Evolutionary conservation across 73 alveolate species (phyloP).

Genomic region (Stentor roeselii): DNA sequence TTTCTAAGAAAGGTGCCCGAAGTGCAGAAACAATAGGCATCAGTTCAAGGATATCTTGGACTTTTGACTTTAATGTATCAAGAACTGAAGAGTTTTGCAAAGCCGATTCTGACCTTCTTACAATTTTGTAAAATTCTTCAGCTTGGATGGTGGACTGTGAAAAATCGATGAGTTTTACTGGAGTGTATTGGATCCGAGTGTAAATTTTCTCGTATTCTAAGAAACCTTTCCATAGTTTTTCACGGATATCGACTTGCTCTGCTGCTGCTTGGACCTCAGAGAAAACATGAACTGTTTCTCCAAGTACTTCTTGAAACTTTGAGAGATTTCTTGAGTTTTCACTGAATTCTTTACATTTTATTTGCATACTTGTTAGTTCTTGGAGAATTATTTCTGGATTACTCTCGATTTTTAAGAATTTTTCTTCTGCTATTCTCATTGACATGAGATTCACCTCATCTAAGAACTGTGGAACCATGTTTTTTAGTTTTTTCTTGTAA

Average conservation of each 20-base stretch:
- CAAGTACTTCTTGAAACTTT: not conserved
- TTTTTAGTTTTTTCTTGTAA: constrained; percentile 13
- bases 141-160: constrained; percentile 35
- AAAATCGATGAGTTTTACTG: not conserved
- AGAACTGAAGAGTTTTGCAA: constrained; percentile 60
- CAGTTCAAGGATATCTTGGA: constrained; percentile 68
- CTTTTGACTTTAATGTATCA: constrained; percentile 54
- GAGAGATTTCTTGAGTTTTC: not conserved
- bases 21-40: constrained; percentile 83
- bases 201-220: not conserved
- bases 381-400: not conserved
- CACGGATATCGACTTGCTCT: constrained; percentile 14
- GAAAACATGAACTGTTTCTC: not conserved
- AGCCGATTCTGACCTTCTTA: constrained; percentile 49
- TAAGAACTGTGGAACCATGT: not conserved
- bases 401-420: not conserved
- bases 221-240: constrained; percentile 23
- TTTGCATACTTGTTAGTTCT: not conserved
- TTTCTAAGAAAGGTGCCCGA: constrained; percentile 49
- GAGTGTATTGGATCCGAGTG: not conserved
- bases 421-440: not conserved
- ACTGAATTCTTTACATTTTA: not conserved
- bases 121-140: constrained; percentile 57
- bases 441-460: not conserved
- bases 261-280: not conserved